Percentiles rank a stretch among this genome's conserved stretches.
These are phyloP conservation scores for Apiosordaria backusii DNA, from an alignment of 495 filamentous ascomycete species.

Conservation along the genomic window DNA sequence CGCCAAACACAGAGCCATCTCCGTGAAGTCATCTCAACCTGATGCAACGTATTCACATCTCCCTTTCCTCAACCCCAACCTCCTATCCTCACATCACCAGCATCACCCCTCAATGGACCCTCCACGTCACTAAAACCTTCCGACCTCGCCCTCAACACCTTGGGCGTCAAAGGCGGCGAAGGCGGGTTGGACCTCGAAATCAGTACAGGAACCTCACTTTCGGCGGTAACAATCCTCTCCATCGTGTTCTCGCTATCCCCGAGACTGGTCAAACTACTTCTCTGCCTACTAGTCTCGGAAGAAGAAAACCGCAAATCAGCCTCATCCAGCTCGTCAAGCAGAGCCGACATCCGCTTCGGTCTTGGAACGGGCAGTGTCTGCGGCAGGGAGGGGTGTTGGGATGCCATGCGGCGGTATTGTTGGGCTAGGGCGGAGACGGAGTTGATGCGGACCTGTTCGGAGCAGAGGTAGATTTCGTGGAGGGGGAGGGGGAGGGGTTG, in stretches of 20 bases:
- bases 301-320: conserved; percentile 1
- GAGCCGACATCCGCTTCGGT: conserved; percentile 10
- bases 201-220: conserved; percentile 14
- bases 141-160: too few species aligned
- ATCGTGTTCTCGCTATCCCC: conserved; percentile 16
- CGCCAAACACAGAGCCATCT: too few species aligned
- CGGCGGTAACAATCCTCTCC: background rate
- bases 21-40: too few species aligned
- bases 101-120: too few species aligned
- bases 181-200: conserved; percentile 35
- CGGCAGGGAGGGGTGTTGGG: conserved; percentile 34
- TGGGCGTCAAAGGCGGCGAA: conserved; percentile 38
- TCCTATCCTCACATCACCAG: too few species aligned
- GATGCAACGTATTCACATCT: too few species aligned
- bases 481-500: conserved; percentile 27
- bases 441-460: conserved; percentile 32
- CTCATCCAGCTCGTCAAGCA: conserved; percentile 1
- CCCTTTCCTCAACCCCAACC: too few species aligned
- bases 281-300: too few species aligned
- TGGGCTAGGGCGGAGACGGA: conserved; percentile 32
- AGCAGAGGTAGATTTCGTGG: conserved; percentile 29
- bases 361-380: conserved; percentile 27
- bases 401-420: conserved; percentile 37
- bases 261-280: background rate
- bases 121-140: too few species aligned